Base-by-base conservation (phyloP, 2,329 filamentous ascomycete genomes). In the Beauveria caledonica region DNA sequence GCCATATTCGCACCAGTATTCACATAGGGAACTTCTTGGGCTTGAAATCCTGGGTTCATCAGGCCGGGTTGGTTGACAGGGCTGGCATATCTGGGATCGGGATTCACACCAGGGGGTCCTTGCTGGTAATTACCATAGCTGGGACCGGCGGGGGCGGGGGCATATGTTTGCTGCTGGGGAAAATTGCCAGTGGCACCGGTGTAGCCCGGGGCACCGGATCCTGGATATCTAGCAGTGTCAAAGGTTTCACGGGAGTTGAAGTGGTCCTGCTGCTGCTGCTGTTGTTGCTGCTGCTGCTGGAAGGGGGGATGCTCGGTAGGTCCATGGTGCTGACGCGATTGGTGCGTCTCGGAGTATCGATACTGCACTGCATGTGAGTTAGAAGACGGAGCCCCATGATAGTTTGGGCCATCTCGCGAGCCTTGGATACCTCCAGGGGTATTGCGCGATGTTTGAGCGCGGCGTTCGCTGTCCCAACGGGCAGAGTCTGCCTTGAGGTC, bases 401-500 rank as follows among this genome's bases (percentile, higher is more conserved):
- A 69, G 71, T 72, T 76, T 69, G 74, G 72, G 71, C 74, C 72
- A 69, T 78, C 77, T 77, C 77, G 79, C 71, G 77, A 80, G 75
- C 76, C 72, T 70, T 73, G 76, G 76, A 77, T 84, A 85, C 82
- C 82, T 84, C 81, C 80, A 72, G 76, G 72, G 69, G 77, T 74
- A 66, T 75, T 79, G 70, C 79, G 79, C 71, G 76, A 77, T 66
- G 76, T 80, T 71, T 80, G 80, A 67, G 78, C 79, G 69, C 81
- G 78, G 70, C 82, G 78, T 73, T 85, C 82, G 71, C 78, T 78
- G 67, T 85, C 82, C 82, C 82, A 85, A 63, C 82, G 79, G 63
- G 81, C 79, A 65, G 82, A 85, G 71, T 85, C 82, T 70, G 79
- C 80, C 68, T 85, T 85, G 61, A 85, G 73, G 66, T 85, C 82